phyloP scores from a whole-genome alignment of 805 yeast genomes.

The Schwanniomyces vanrijiae region DNA sequence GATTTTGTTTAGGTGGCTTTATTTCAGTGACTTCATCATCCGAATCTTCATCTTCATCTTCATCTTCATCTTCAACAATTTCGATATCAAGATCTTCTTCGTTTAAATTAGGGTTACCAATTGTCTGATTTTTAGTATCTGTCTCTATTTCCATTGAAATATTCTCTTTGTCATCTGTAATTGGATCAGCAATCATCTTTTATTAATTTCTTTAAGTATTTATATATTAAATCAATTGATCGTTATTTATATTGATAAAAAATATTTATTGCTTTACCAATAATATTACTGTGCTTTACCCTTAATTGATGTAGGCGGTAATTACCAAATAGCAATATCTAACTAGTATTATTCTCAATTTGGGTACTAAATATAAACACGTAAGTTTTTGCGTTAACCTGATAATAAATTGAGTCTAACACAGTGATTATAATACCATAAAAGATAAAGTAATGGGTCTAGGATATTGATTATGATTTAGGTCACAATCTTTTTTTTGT shows the following conservation, averaged over 20 bases:
- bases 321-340: background rate
- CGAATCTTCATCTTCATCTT: slow-evolving; percentile 3
- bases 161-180: slow-evolving; percentile 11
- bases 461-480: background rate
- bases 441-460: background rate
- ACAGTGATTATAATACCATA: background rate
- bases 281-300: background rate
- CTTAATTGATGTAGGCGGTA: background rate
- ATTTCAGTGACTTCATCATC: slow-evolving; percentile 1
- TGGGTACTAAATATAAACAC: background rate
- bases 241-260: background rate
- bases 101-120: background rate
- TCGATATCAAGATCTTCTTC: slow-evolving; percentile 8
- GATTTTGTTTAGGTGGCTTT: background rate
- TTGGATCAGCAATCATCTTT: slow-evolving; percentile 11
- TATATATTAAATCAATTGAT: slow-evolving; percentile 3
- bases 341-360: background rate
- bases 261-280: background rate
- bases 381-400: background rate
- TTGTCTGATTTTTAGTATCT: slow-evolving; percentile 4
- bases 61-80: slow-evolving; percentile 12
- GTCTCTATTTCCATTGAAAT: slow-evolving; percentile 8
- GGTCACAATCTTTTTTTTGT: background rate
- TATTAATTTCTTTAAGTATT: slow-evolving; percentile 8
- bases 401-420: background rate